Evolutionary conservation across 768 basidiomycete species (phyloP), one percentile per base, ranked within the genome.

Genomic region (Mycena sanguinolenta): DNA sequence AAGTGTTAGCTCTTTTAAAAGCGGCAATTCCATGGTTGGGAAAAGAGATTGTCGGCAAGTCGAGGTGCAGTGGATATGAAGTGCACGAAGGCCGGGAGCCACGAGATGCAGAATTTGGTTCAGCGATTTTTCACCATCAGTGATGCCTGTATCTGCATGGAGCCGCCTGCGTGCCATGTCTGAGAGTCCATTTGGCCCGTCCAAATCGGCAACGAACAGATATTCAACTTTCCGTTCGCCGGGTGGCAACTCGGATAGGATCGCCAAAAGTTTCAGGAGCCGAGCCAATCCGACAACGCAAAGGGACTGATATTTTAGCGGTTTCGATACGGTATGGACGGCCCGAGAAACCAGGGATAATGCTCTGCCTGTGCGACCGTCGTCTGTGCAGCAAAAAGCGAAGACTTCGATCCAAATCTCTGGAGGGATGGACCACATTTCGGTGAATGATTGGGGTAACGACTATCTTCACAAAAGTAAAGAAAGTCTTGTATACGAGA

Each of bases 271-370:
- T 42, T 50, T 62, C 44, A 38, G 13, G 27, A 69, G 54, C 55
- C 52, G 61, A 34, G 39, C 23, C 21, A 19, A 44, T 19, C 67
- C 55, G 39, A 58, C 17, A 19, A 58, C 36, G 9, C 60, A 49
- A 14, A 69, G 2, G 10, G 67, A 69, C 67, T 69, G 67, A 39
- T 69, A 69, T 42, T 69, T 69, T 1, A 63, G 28, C 30, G 67
- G 67, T 46, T 52, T 69, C 19, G 67, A 69, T 17, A 42, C 23
- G 27, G 30, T 3, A 23, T 55, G 59, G 34, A 44, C 34, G 12
- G 52, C 39, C n/a, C 63, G 63, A 54, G 63, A 64, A n/a, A 57
- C 54, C 12, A 23, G 0, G 21, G 63, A 57, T 44, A 65, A 19
- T 10, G 63, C 39, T 25, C 63, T 46, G 54, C 63, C 63, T 30